These are phyloP conservation scores for Setaria viridis DNA, from an alignment of 202 grass and related monocot species.

Conservation along the genomic window DNA sequence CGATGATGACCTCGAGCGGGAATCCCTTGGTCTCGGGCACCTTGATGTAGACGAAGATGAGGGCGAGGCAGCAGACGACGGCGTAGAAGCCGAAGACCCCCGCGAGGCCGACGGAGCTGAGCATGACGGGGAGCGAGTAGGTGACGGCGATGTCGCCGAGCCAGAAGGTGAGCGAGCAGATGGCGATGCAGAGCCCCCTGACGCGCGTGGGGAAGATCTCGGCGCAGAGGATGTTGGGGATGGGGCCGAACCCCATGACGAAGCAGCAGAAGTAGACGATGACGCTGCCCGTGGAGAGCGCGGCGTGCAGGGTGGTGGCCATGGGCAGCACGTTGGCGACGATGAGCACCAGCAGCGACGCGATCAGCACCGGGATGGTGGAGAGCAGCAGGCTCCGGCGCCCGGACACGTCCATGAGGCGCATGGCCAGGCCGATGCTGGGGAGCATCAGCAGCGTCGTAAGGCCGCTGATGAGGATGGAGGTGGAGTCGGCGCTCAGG, in stretches of 20 bases:
- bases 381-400: constrained; percentile 44
- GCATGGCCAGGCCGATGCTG: constrained; percentile 79
- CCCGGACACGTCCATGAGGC: constrained; percentile 85
- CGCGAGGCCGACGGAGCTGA: constrained; percentile 57
- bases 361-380: constrained; percentile 49
- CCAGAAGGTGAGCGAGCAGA: constrained; percentile 84
- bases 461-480: constrained; percentile 79
- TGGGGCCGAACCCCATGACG: constrained; percentile 76
- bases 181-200: constrained; percentile 61
- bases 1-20: constrained; percentile 72
- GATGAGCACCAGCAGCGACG: constrained; percentile 38
- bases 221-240: constrained; percentile 77
- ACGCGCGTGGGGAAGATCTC: constrained; percentile 81
- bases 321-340: constrained; percentile 52
- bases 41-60: constrained; percentile 60
- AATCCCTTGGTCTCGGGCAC: constrained; percentile 81
- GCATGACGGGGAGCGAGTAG: constrained; percentile 65
- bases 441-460: constrained; percentile 90
- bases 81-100: constrained; percentile 71
- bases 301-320: constrained; percentile 48
- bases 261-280: constrained; percentile 78
- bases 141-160: constrained; percentile 71
- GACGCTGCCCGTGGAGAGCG: constrained; percentile 66
- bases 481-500: constrained; percentile 66
- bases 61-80: constrained; percentile 60